These are phyloP conservation scores for Auriscalpium microsporum DNA, from an alignment of 768 basidiomycete genomes.

Conservation along the genomic window DNA sequence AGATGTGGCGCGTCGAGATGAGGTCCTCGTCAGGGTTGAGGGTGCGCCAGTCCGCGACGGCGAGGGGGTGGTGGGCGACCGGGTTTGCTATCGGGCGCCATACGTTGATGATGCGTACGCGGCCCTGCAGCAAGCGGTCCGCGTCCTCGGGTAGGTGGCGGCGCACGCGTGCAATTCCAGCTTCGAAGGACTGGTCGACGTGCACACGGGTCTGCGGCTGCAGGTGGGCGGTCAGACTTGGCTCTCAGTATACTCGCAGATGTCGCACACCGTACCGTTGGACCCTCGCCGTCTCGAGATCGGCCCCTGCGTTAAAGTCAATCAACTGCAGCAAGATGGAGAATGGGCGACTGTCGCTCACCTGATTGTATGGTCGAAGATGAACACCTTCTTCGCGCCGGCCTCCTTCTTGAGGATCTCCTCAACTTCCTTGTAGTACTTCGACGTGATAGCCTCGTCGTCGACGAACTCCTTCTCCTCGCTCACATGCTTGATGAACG, in stretches of 20 bases:
- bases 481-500: slow-evolving; percentile 26
- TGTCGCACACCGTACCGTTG: slow-evolving; percentile 20
- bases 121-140: slow-evolving; percentile 31
- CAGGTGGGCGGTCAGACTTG: not conserved
- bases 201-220: slow-evolving; percentile 33
- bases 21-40: slow-evolving; percentile 30
- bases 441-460: slow-evolving; percentile 28
- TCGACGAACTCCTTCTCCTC: slow-evolving; percentile 31
- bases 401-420: slow-evolving; percentile 32
- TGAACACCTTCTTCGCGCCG: slow-evolving; percentile 31
- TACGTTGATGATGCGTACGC: slow-evolving; percentile 38
- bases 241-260: not conserved
- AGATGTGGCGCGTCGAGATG: slow-evolving; percentile 28
- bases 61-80: slow-evolving; percentile 33
- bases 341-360: slow-evolving; percentile 4
- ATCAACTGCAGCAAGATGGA: not conserved
- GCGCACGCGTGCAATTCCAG: slow-evolving; percentile 30
- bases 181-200: slow-evolving; percentile 35
- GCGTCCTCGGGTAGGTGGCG: slow-evolving; percentile 33
- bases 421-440: slow-evolving; percentile 36
- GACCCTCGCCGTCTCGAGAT: slow-evolving; percentile 11
- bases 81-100: slow-evolving; percentile 37
- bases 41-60: slow-evolving; percentile 32
- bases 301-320: not conserved
- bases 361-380: slow-evolving; percentile 40